Evolutionary conservation across 371 early-diverging fungal genomes (phyloP).

Genomic region (Syncephalastrum contaminatum): DNA sequence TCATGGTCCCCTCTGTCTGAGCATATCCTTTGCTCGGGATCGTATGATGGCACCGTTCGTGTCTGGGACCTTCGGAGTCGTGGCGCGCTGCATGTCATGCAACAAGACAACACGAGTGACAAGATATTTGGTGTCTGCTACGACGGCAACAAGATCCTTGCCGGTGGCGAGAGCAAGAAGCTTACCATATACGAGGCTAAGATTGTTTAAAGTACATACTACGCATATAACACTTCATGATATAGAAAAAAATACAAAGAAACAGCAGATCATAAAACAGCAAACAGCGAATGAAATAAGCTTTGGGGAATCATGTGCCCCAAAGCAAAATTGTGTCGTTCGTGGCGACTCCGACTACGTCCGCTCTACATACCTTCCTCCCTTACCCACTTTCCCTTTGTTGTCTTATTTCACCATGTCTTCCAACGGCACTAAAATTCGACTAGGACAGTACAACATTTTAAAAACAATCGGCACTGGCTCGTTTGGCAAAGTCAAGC

Average conservation of each 20-base stretch:
- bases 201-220: constrained; percentile 2
- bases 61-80: constrained; percentile 94
- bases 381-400: background rate
- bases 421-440: constrained; percentile 50
- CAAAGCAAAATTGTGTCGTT: background rate
- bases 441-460: constrained; percentile 89
- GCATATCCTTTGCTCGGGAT: constrained; percentile 76
- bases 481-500: constrained; percentile 97
- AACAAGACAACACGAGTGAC: constrained; percentile 42
- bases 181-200: constrained; percentile 70
- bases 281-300: constrained; percentile 1
- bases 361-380: background rate
- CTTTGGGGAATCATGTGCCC: constrained; percentile 4
- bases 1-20: constrained; percentile 82
- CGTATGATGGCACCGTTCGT: constrained; percentile 86
- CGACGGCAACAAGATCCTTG: constrained; percentile 67
- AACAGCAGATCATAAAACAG: background rate
- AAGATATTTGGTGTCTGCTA: constrained; percentile 85
- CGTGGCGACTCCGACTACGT: background rate
- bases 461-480: constrained; percentile 95
- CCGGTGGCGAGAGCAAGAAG: constrained; percentile 86
- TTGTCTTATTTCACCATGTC: constrained; percentile 2
- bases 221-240: background rate
- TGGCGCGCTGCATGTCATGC: constrained; percentile 67
- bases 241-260: background rate